Percentiles rank a stretch among this genome's conserved stretches.
These are phyloP conservation scores for Candida andamanensis DNA, from an alignment of 805 yeast genomes.

Conservation along the genomic window DNA sequence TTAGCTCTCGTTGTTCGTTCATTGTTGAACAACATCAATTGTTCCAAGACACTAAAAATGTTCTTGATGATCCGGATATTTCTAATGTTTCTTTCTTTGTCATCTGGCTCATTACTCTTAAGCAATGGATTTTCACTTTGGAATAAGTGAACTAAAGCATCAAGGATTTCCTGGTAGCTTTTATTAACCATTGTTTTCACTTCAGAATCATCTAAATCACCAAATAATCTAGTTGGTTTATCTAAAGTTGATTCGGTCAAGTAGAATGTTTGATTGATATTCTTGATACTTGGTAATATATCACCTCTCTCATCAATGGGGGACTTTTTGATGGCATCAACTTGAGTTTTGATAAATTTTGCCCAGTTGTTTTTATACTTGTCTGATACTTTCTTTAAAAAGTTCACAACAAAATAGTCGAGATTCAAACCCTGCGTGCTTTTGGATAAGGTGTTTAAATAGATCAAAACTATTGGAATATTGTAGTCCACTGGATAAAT, in stretches of 20 bases:
- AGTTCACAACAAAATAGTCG: conserved; percentile 51
- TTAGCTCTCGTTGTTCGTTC: conserved; percentile 20
- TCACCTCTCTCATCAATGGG: conserved; percentile 34
- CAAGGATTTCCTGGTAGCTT: conserved; percentile 30
- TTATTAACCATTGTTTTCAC: conserved; percentile 21
- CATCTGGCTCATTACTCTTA: conserved; percentile 40
- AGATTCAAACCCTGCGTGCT: conserved; percentile 51
- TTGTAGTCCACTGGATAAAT: conserved; percentile 32
- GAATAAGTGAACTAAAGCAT: conserved; percentile 31
- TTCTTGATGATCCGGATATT: conserved; percentile 39
- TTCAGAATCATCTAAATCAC: conserved; percentile 13
- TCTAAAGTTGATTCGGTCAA: conserved; percentile 31
- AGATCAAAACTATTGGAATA: conserved; percentile 28
- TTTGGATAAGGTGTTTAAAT: conserved; percentile 21
- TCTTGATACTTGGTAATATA: conserved; percentile 28
- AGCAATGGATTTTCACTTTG: conserved; percentile 39
- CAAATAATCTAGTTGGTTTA: conserved; percentile 12
- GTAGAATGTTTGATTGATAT: conserved; percentile 27
- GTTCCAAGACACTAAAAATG: conserved; percentile 30
- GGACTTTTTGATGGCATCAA: conserved; percentile 32
- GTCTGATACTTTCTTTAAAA: conserved; percentile 47
- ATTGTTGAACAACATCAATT: conserved; percentile 19
- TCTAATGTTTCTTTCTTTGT: conserved; percentile 36
- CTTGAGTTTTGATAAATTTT: conserved; percentile 52
- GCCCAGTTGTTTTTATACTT: conserved; percentile 54